Percentiles rank a stretch among this genome's conserved stretches.
These are phyloP conservation scores for Tilletia caries DNA, from an alignment of 1,284 basidiomycete species.

Conservation along the genomic window DNA sequence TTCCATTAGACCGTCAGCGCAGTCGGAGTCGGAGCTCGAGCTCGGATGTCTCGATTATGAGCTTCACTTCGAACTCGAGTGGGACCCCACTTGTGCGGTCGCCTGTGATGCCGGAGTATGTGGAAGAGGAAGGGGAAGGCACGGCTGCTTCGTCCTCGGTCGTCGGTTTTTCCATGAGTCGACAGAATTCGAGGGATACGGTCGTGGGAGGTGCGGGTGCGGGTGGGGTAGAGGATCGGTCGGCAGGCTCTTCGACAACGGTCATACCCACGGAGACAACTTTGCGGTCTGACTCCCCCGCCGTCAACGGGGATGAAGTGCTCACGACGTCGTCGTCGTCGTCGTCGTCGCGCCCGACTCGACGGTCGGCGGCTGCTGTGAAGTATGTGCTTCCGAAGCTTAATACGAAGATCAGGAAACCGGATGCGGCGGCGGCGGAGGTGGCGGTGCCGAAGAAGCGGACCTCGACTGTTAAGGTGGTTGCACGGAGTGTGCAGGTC, in stretches of 20 bases:
- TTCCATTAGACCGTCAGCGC: not conserved
- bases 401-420: slow-evolving; percentile 54
- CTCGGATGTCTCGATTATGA: slow-evolving; percentile 7
- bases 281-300: not conserved
- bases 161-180: not conserved
- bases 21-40: slow-evolving; percentile 2
- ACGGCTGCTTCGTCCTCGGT: not conserved
- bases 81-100: not conserved
- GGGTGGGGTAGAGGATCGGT: not conserved
- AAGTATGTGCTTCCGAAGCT: slow-evolving; percentile 51
- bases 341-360: not conserved
- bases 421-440: slow-evolving; percentile 21
- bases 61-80: not conserved
- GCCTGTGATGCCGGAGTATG: not conserved
- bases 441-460: too few species aligned
- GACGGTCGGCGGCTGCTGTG: slow-evolving; percentile 19
- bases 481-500: too few species aligned
- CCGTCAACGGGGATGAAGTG: not conserved
- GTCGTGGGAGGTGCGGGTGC: not conserved
- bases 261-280: not conserved
- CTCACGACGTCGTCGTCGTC: not conserved
- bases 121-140: not conserved
- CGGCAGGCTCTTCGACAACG: not conserved
- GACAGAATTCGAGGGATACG: not conserved
- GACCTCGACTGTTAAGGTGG: too few species aligned